These are phyloP conservation scores for Schizophyllum commune DNA, from an alignment of 1,284 basidiomycete species.

Conservation along the genomic window DNA sequence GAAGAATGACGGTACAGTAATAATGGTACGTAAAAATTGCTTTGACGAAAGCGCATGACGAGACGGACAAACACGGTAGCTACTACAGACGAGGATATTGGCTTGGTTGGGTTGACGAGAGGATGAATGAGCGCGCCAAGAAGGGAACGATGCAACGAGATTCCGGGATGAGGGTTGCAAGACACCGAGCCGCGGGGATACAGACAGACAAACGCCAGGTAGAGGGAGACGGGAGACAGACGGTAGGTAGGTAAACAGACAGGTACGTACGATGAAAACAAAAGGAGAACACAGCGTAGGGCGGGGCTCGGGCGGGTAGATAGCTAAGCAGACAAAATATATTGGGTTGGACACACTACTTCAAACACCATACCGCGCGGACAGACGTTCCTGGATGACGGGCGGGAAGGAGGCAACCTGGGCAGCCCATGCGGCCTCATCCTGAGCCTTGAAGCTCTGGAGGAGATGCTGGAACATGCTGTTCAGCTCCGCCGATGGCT, in stretches of 20 bases:
- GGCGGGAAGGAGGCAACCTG: slow-evolving; percentile 74
- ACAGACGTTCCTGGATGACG: slow-evolving; percentile 70
- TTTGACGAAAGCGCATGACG: background rate
- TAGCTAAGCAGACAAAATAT: background rate
- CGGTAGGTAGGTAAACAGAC: slow-evolving; percentile 21
- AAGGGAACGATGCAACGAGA: background rate
- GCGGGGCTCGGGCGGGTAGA: background rate
- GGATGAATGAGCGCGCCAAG: background rate
- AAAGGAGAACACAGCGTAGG: background rate
- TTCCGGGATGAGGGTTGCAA: background rate
- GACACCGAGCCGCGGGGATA: background rate
- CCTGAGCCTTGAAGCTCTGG: slow-evolving; percentile 79
- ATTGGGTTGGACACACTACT: background rate
- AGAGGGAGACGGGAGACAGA: no score
- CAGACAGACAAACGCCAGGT: background rate
- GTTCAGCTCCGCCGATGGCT: slow-evolving; percentile 83
- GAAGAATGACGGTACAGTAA: background rate
- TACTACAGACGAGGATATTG: background rate
- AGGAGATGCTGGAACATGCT: slow-evolving; percentile 85
- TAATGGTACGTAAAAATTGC: background rate
- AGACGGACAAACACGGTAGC: background rate
- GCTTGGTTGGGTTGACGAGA: no score
- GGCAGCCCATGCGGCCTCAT: slow-evolving; percentile 68
- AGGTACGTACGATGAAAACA: slow-evolving; percentile 3
- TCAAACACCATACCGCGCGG: slow-evolving; percentile 70